Conservation (phyloP, 2,329 filamentous ascomycete genomes). For the Monosporascus cannonballus region DNA sequence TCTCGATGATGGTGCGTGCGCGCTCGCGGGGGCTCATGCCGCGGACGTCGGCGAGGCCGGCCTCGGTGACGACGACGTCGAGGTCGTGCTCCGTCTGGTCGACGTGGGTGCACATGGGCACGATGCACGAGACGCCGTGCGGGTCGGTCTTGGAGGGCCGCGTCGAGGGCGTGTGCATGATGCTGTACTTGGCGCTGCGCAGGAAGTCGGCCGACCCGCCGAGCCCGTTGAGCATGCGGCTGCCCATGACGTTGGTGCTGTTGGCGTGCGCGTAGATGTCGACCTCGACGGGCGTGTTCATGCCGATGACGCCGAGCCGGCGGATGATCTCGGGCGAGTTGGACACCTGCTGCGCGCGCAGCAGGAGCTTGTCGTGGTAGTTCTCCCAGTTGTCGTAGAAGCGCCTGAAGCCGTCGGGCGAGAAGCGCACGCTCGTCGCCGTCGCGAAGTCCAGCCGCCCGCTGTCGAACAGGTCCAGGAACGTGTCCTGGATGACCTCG, state of each 20-base stretch:
- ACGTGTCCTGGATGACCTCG: slow-evolving; percentile 86
- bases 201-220: slow-evolving; percentile 71
- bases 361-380: slow-evolving; percentile 76
- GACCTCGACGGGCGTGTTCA: slow-evolving; percentile 93
- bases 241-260: slow-evolving; percentile 83
- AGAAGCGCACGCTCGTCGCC: slow-evolving; percentile 85
- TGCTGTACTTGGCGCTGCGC: slow-evolving; percentile 67
- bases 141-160: slow-evolving; percentile 78
- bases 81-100: slow-evolving; percentile 93
- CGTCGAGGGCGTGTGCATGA: slow-evolving; percentile 87
- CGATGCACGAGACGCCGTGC: slow-evolving; percentile 76
- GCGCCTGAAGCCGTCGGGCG: slow-evolving; percentile 81
- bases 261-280: slow-evolving; percentile 95
- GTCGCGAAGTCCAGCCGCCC: slow-evolving; percentile 86
- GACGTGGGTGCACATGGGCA: slow-evolving; percentile 89
- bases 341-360: slow-evolving; percentile 81
- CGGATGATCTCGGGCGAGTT: slow-evolving; percentile 90
- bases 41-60: slow-evolving; percentile 77
- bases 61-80: slow-evolving; percentile 73
- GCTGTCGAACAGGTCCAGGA: slow-evolving; percentile 87
- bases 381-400: slow-evolving; percentile 83
- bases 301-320: slow-evolving; percentile 79
- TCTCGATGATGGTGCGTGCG: slow-evolving; percentile 77
- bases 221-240: slow-evolving; percentile 71
- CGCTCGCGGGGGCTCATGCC: slow-evolving; percentile 75